Conservation (phyloP, 805 yeast genomes). For the Starmera dryadoides region DNA sequence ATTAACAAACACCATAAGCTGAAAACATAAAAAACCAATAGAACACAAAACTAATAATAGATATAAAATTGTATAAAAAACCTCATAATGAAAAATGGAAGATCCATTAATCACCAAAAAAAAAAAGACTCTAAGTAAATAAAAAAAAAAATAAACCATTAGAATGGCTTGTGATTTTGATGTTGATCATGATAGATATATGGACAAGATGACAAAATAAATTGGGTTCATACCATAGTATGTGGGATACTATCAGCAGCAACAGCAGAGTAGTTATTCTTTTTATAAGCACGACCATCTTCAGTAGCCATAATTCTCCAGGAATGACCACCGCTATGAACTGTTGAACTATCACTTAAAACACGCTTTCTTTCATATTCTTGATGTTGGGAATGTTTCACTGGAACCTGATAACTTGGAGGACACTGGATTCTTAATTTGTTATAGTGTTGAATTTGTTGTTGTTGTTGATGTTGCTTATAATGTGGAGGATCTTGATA, state of each 20-base stretch:
- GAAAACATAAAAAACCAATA: no score
- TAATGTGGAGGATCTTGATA: neutral
- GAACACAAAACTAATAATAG: no score
- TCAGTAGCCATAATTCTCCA: neutral
- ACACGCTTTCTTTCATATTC: neutral
- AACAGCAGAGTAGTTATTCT: neutral
- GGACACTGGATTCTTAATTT: conserved; percentile 1
- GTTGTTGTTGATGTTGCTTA: neutral
- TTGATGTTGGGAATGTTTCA: neutral
- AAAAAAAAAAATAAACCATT: no score
- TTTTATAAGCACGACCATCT: neutral
- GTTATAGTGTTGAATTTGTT: neutral
- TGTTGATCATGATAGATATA: no score
- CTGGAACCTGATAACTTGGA: neutral
- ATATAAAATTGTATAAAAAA: no score
- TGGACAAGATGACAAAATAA: no score
- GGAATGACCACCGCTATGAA: neutral
- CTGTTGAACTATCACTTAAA: no score
- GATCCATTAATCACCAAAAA: no score
- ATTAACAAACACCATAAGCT: no score
- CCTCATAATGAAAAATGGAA: no score
- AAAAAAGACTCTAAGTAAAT: no score
- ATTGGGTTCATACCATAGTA: neutral
- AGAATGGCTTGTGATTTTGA: no score
- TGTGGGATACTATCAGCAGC: neutral